Evolutionary conservation across 1,284 basidiomycete genomes (phyloP).

Genomic region (Pisolithus thermaeus): DNA sequence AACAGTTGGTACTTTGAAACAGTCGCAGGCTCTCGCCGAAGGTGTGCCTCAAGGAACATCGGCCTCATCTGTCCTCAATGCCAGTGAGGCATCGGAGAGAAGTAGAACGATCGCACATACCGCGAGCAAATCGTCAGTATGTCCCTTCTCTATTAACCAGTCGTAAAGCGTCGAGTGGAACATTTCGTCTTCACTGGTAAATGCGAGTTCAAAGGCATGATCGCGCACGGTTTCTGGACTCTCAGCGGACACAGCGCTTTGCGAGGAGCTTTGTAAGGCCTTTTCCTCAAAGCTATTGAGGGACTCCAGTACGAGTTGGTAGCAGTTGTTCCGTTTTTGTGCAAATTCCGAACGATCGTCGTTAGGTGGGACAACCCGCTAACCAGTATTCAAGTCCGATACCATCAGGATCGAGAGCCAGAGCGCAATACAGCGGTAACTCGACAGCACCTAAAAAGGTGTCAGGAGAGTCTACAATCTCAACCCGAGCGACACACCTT

Average conservation of each 20-base stretch:
- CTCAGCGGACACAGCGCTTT: constrained; percentile 30
- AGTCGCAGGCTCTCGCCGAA: constrained; percentile 75
- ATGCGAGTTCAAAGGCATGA: constrained; percentile 78
- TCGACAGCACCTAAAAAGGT: constrained; percentile 67
- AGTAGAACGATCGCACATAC: constrained; percentile 37
- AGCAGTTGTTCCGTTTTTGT: constrained; percentile 69
- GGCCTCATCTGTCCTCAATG: constrained; percentile 60
- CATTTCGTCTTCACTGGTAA: constrained; percentile 82
- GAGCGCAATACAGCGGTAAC: constrained; percentile 82
- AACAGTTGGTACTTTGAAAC: constrained; percentile 84
- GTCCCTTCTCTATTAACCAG: constrained; percentile 78
- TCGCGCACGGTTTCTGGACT: constrained; percentile 63
- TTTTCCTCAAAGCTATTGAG: constrained; percentile 76
- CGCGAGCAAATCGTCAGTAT: constrained; percentile 88
- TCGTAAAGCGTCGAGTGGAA: constrained; percentile 95
- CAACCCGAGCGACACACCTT: constrained; percentile 42
- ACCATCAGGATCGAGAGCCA: constrained; percentile 73
- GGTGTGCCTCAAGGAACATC: constrained; percentile 81
- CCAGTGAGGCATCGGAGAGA: constrained; percentile 9
- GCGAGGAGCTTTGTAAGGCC: constrained; percentile 24
- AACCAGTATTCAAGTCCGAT: constrained; percentile 77
- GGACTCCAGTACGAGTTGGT: constrained; percentile 79
- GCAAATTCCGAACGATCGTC: constrained; percentile 60
- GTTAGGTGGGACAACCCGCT: constrained; percentile 54
- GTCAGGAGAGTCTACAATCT: constrained; percentile 4